Evolutionary conservation across 257 asterid genomes (phyloP).

Genomic region (Penstemon eatonii): DNA sequence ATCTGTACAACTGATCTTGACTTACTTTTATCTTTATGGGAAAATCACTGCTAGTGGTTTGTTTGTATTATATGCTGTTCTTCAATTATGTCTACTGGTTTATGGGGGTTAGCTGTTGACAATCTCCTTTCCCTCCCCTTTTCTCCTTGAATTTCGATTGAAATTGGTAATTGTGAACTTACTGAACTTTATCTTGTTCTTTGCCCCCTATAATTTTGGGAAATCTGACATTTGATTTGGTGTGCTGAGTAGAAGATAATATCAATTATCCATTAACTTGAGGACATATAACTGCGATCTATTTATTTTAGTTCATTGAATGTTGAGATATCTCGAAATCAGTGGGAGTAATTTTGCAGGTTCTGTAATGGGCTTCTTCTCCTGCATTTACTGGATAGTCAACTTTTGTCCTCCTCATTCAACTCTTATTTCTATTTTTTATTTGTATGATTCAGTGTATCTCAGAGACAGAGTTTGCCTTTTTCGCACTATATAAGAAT

Average conservation of each 20-base stretch:
- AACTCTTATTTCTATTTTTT: too few relatives aligned
- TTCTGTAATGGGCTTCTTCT: background rate
- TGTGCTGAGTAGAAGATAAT: too few relatives aligned
- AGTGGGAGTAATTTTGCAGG: background rate
- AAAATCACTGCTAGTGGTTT: background rate
- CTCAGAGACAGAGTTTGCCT: background rate
- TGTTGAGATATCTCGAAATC: background rate
- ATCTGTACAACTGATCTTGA: background rate
- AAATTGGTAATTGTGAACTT: background rate
- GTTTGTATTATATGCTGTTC: background rate
- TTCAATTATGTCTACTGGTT: background rate
- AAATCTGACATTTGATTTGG: too few relatives aligned
- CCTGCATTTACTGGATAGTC: background rate
- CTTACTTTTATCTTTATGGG: background rate
- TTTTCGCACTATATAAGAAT: background rate
- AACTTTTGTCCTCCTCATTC: too few relatives aligned
- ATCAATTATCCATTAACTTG: background rate
- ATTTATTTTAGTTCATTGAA: background rate
- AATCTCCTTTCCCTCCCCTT: background rate
- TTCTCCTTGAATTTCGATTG: constrained; percentile 11
- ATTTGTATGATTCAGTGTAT: too few relatives aligned
- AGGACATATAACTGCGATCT: background rate
- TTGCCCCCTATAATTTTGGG: background rate
- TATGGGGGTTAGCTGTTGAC: background rate
- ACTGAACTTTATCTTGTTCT: background rate